phyloP scores from a whole-genome alignment of 768 basidiomycete genomes.

The Russula vinacea region DNA sequence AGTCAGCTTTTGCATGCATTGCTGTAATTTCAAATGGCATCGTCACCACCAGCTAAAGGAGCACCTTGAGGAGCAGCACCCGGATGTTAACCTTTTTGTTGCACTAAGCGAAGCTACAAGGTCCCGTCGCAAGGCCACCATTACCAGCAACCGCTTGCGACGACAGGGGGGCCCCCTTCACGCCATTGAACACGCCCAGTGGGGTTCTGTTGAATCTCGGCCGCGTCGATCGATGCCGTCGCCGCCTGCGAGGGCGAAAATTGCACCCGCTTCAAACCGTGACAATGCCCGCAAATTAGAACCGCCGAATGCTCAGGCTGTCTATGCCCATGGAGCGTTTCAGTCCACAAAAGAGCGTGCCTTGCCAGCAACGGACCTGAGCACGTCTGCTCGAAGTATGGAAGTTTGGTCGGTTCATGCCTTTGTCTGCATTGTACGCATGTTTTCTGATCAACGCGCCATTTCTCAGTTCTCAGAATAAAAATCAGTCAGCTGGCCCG shows the following conservation, averaged over 20 bases:
- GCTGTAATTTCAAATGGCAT: slow-evolving; percentile 5
- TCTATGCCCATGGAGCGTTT: neutral
- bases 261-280: neutral
- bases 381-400: neutral
- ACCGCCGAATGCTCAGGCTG: neutral
- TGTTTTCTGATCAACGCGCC: neutral
- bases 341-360: neutral
- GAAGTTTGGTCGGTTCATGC: neutral
- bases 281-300: neutral
- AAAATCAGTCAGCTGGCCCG: no score
- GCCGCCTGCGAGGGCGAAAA: neutral
- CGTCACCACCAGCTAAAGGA: neutral
- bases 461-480: no score
- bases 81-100: neutral
- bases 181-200: neutral
- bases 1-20: neutral
- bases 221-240: neutral
- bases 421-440: neutral
- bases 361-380: neutral
- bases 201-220: neutral
- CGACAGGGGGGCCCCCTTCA: no score
- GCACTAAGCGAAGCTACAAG: neutral
- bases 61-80: slow-evolving; percentile 2
- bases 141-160: neutral
- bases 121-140: neutral